These are phyloP conservation scores for Phytophthora melonis DNA, from an alignment of 352 stramenopile genomes.

Conservation along the genomic window DNA sequence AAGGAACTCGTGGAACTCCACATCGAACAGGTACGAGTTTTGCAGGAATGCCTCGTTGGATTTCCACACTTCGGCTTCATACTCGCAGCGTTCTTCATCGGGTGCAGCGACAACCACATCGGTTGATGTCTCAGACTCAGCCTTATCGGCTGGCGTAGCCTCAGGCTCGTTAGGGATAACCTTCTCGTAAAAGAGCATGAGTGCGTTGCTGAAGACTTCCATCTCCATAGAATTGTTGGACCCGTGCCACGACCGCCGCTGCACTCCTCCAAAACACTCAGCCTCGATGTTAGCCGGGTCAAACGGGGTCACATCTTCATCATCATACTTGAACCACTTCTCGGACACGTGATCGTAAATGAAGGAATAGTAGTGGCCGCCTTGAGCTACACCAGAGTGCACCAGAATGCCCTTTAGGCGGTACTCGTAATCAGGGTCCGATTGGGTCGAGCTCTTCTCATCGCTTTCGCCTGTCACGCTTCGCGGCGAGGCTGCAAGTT, in stretches of 20 bases:
- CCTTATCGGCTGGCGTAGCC: slow-evolving; percentile 18
- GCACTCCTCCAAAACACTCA: slow-evolving; percentile 98
- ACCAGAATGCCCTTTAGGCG: slow-evolving; percentile 97
- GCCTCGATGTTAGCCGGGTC: slow-evolving; percentile 96
- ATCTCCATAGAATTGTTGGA: slow-evolving; percentile 97
- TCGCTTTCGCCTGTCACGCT: slow-evolving; percentile 33
- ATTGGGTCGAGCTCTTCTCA: slow-evolving; percentile 34
- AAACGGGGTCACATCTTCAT: slow-evolving; percentile 99
- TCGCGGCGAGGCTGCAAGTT: slow-evolving; percentile 26
- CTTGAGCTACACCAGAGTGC: slow-evolving; percentile 98
- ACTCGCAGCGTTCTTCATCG: slow-evolving; percentile 72
- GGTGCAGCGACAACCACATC: slow-evolving; percentile 33
- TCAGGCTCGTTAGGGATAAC: slow-evolving; percentile 71
- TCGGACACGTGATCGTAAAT: slow-evolving; percentile 90
- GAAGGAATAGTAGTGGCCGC: slow-evolving; percentile 98
- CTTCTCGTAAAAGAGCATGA: slow-evolving; percentile 99
- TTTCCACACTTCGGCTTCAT: slow-evolving; percentile 93
- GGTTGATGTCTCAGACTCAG: slow-evolving; percentile 15
- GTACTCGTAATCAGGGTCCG: slow-evolving; percentile 96
- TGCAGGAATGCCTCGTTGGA: slow-evolving; percentile 95
- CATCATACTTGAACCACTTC: slow-evolving; percentile 99
- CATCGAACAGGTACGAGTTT: slow-evolving; percentile 96
- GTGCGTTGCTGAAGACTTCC: slow-evolving; percentile 98
- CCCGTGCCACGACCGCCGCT: slow-evolving; percentile 94
- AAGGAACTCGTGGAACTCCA: slow-evolving; percentile 96